Evolutionary conservation across 768 basidiomycete species (phyloP).

Genomic region (Roridomyces roridus): DNA sequence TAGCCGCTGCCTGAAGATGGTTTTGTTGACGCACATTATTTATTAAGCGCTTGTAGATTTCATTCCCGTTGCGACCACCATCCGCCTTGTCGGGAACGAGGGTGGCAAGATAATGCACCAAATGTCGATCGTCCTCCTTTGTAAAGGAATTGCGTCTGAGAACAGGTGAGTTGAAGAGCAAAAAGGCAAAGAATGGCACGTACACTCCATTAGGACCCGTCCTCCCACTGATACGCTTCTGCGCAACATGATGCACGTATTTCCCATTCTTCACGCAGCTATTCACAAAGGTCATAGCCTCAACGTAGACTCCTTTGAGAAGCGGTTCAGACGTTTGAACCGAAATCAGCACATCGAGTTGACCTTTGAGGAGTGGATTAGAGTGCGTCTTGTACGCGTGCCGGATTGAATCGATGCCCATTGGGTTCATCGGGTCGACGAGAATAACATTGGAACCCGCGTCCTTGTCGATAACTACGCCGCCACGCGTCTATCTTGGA

Average conservation of each 20-base stretch:
- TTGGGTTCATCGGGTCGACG: conserved; percentile 20
- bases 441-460: conserved; percentile 30
- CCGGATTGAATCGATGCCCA: conserved; percentile 18
- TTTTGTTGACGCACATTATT: conserved; percentile 11
- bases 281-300: conserved; percentile 29
- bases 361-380: conserved; percentile 1
- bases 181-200: not conserved
- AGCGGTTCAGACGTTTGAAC: no score
- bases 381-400: conserved; percentile 25
- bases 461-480: conserved; percentile 20
- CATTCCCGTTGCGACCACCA: conserved; percentile 48
- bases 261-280: conserved; percentile 27
- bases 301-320: conserved; percentile 31
- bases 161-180: not conserved
- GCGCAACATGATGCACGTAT: conserved; percentile 26
- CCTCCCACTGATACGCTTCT: conserved; percentile 37
- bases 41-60: conserved; percentile 40
- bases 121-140: conserved; percentile 41
- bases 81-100: conserved; percentile 37
- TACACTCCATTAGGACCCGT: conserved; percentile 4
- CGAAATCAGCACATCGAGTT: no score
- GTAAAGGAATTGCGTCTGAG: conserved; percentile 40
- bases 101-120: conserved; percentile 44
- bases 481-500: conserved; percentile 28
- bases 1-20: no score